Conservation (phyloP, 441 rosid species). For the Corymbia calophylla region DNA sequence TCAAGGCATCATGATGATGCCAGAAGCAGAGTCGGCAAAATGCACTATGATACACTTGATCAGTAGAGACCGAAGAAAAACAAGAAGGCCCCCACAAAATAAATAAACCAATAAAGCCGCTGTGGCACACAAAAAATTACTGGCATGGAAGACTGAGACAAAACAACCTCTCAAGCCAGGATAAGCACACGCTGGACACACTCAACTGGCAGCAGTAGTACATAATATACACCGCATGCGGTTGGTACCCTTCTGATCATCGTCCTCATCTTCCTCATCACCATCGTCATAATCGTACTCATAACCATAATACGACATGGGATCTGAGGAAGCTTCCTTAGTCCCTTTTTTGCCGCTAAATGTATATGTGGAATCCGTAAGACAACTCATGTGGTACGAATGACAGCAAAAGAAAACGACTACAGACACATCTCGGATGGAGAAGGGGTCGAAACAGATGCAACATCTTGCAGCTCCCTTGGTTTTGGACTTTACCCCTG, state of each 20-base stretch:
- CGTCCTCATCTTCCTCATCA: slow-evolving; percentile 42
- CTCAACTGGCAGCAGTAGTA: slow-evolving; percentile 82
- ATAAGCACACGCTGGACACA: not conserved
- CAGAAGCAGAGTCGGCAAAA: not conserved
- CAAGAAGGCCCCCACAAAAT: not conserved
- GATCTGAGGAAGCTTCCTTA: slow-evolving; percentile 19
- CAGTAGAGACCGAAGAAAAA: not conserved
- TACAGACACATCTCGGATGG: slow-evolving; percentile 69
- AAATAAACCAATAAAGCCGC: not conserved
- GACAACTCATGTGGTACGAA: slow-evolving; percentile 82
- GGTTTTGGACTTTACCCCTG: slow-evolving; percentile 86
- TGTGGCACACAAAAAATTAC: not conserved
- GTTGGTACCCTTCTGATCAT: slow-evolving; percentile 33
- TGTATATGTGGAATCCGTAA: slow-evolving; percentile 70
- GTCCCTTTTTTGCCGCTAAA: slow-evolving; percentile 27
- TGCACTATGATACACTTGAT: not conserved
- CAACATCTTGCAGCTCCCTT: slow-evolving; percentile 88
- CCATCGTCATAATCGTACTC: slow-evolving; percentile 3
- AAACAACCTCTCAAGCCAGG: not conserved
- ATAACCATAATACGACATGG: slow-evolving; percentile 29
- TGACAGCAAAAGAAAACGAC: slow-evolving; percentile 93
- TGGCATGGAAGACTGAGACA: not conserved
- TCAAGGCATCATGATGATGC: not conserved
- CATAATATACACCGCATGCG: slow-evolving; percentile 87
- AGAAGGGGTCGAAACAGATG: slow-evolving; percentile 90